These are phyloP conservation scores for grape (Vitis vinifera) DNA, from an alignment of 164 flowering plant species.

Conservation along the genomic window ASM3070453v1 NC_081820.1:23727001-23727500, in stretches of 20 bases:
- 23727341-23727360: constrained; percentile 83
- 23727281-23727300: background rate
- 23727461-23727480: constrained; percentile 55
- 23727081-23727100: background rate
- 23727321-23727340: constrained; percentile 83
- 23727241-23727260: background rate
- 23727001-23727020: background rate
- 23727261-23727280: background rate
- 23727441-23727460: constrained; percentile 62
- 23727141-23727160: background rate
- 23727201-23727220: too few species aligned
- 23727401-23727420: constrained; percentile 78
- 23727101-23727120: background rate
- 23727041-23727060: background rate
- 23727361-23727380: constrained; percentile 88
- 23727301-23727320: constrained; percentile 46
- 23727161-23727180: background rate
- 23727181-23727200: too few species aligned
- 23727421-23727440: constrained; percentile 71
- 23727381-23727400: constrained; percentile 65
- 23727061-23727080: background rate
- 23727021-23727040: too few species aligned
- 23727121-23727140: background rate
- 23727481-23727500: constrained; percentile 81
- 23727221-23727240: background rate